A percentile compares a stretch with the other conserved stretches of the same genome.
Conservation (phyloP, 192 early-diverging fungal genomes). For the Coemansia sp. region DNA sequence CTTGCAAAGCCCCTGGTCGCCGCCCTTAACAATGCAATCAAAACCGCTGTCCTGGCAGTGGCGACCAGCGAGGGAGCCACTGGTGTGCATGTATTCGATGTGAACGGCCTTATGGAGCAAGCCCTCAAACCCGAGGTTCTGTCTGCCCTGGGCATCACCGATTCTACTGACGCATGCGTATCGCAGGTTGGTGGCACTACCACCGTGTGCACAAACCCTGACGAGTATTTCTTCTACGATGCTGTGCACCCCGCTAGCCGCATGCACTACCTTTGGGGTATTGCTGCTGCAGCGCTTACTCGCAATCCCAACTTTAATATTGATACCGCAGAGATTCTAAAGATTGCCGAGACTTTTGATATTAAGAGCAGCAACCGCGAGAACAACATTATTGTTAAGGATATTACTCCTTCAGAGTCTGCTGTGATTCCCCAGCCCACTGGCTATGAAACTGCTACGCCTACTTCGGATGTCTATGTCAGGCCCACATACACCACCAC, state of each 20-base stretch:
- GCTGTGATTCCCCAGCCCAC: conserved; percentile 7
- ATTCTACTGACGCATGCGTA: conserved; percentile 28
- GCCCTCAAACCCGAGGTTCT: conserved; percentile 19
- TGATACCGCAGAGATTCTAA: conserved; percentile 13
- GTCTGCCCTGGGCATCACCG: conserved; percentile 23
- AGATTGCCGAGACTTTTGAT: conserved; percentile 7
- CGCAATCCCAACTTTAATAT: conserved; percentile 21
- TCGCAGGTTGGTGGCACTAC: conserved; percentile 8
- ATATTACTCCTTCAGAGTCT: conserved; percentile 6
- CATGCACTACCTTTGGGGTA: conserved; percentile 47
- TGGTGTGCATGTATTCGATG: conserved; percentile 24
- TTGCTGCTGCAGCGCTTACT: conserved; percentile 30
- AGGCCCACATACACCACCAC: background rate
- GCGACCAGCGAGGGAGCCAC: conserved; percentile 1
- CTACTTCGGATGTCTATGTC: background rate
- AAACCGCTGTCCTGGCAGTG: conserved; percentile 4
- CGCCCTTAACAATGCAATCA: conserved; percentile 21
- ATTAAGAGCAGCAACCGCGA: conserved; percentile 30
- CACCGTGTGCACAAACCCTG: conserved; percentile 36
- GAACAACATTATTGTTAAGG: conserved; percentile 34
- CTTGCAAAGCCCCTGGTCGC: conserved; percentile 13
- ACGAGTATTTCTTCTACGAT: conserved; percentile 45
- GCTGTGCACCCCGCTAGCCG: conserved; percentile 39
- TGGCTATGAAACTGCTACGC: background rate
- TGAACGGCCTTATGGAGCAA: conserved; percentile 21